Base-by-base conservation (phyloP, 352 stramenopile genomes). In the Globisporangium viniferum region DNA sequence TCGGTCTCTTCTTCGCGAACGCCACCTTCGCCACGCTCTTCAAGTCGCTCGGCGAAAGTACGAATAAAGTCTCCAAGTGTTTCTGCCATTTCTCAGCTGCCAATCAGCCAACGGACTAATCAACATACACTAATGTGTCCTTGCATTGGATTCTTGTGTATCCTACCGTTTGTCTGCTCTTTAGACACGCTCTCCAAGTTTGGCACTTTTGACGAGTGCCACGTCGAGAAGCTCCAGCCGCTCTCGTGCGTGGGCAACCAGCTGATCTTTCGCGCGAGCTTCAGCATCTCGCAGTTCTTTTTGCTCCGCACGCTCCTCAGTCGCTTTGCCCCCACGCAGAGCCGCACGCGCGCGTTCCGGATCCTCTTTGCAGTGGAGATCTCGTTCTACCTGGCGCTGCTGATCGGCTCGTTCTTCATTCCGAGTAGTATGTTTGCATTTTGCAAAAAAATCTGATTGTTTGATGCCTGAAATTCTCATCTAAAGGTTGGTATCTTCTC, bases 341-440 rank as follows among this genome's bases (percentile, higher is more conserved):
- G 67, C 14, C 67, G 63, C 20, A 68, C 58, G 18, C 68, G 55
- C 31, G 65, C 78, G 10, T 73, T 88, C 15, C 65, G 74, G 14
- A 12, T 80, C 9, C 48, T 89, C 10, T 35, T 77, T 7, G 66
- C 64, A 10, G 65, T 81, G 10, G 84, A 94, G 58, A 39, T 90
- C 2, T 75, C 82, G 1, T 64, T 85, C 31, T 81, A 91, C 59
- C 14, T 77, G 7, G 72, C 66, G 12, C 67, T 94, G 20, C 72
- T 94, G 8, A 60, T 92, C 24, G 78, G 82, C 3, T 90, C 82
- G 6, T 92, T 91, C 71, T 90, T 85, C 81, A 89, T 94, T 18
- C 84, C 86, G 39, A 86, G 69, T 56, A 71, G 85, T 93, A 68
- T 12, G 75, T 56, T 49, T 20, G n/a, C 14, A 7, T 29, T 24